Conservation (phyloP, 83 land plant genomes). For the Isoetes engelmannii region DNA sequence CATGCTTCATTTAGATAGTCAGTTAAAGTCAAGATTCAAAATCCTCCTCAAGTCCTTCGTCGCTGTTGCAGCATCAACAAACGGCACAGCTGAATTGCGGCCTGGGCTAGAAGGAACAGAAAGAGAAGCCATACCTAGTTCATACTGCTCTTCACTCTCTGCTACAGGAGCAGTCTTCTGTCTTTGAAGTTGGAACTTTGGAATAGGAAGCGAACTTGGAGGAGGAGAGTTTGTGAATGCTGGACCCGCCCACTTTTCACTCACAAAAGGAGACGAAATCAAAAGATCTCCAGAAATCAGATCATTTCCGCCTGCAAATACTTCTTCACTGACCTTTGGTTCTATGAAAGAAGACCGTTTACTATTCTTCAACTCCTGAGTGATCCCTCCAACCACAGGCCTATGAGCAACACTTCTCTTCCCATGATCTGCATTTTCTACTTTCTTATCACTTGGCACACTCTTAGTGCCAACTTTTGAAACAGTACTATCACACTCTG, state of each 20-base stretch:
- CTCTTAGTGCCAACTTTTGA: not conserved
- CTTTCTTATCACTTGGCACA: not conserved
- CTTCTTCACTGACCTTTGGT: not conserved
- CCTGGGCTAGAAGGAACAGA: constrained; percentile 60
- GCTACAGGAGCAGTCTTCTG: constrained; percentile 30
- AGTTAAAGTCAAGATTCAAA: constrained; percentile 36
- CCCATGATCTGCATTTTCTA: not conserved
- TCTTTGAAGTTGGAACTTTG: constrained; percentile 48
- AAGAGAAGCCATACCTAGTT: constrained; percentile 15
- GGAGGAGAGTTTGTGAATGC: constrained; percentile 67
- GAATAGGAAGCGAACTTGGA: constrained; percentile 63
- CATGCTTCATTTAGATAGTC: too few species aligned
- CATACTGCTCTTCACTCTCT: not conserved
- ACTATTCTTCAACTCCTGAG: not conserved
- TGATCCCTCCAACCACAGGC: not conserved
- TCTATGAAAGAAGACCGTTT: not conserved
- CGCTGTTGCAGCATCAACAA: constrained; percentile 35
- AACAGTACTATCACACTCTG: not conserved
- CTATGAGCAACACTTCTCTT: not conserved
- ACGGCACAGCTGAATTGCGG: constrained; percentile 18
- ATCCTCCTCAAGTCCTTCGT: constrained; percentile 53
- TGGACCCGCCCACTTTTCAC: constrained; percentile 68
- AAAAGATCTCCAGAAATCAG: not conserved
- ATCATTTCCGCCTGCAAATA: not conserved
- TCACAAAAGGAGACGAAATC: not conserved